Base-by-base conservation (phyloP, 257 asterid species). In the Petrea volubilis region DNA sequence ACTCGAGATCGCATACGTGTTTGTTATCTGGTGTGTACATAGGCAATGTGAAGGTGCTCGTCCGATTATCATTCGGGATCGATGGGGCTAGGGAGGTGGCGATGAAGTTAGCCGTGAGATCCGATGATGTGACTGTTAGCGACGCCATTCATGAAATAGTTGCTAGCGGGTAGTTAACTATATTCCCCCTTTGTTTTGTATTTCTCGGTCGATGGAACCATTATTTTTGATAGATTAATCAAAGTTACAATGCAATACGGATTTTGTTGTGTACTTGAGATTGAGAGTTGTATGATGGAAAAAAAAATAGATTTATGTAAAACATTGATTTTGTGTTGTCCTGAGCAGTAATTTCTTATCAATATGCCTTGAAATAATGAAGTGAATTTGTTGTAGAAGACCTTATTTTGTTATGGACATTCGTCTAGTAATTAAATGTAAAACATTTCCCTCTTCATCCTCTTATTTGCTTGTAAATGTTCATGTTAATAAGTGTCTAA, bases 91-190 rank as follows among this genome's bases (percentile, higher is more conserved):
- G 88, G 78, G 99, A 95, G 70, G 99, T 95, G 43, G 99, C 99
- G 0, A 95, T 95, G 99, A 95, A 95, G 74, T 78, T 95, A 83
- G 87, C 90, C 2, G 99, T 88, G 76, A 92, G 98, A 84, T 87
- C 99, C 0, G 97, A 95, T 23, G 97, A 95, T 55, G 87, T 74
- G 73, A 86, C 71, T 49, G 95, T 90, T 40, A 90, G 99, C 34
- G 95, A 87, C 34, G 93, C 98, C 23, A 86, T 95, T 59, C 99
- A 95, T 71, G 99, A 95, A 77, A 88, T 95, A 38, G 97, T 95
- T 69, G 96, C 93, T 61, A 90, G 96, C 80, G 98, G 98, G 64
- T 95, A 84, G 74, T 51, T 63, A 36, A 68, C 13, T 60, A 1
- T 41, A 43, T 25, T 40, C n/a, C 23, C 61, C 63, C 38, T 53